Conservation (phyloP, 2,329 filamentous ascomycete genomes). For the Rutstroemia sydowiana region DNA sequence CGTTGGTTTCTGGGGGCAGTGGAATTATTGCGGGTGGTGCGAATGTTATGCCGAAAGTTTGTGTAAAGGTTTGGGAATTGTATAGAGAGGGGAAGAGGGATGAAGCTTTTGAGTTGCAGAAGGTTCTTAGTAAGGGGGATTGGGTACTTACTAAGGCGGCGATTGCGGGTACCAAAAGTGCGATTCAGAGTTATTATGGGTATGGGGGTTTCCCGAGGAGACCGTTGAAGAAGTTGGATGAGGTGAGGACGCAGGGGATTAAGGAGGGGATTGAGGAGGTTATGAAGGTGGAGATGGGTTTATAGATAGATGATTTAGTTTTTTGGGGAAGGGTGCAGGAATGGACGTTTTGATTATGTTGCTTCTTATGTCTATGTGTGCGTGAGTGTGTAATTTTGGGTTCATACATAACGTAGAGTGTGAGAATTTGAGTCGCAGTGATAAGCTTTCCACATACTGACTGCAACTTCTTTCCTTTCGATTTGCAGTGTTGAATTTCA, state of each 20-base stretch:
- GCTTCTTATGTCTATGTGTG: too few species aligned
- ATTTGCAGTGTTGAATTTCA: too few species aligned
- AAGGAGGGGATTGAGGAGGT: slow-evolving; percentile 52
- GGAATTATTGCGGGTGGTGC: slow-evolving; percentile 82
- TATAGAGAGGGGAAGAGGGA: slow-evolving; percentile 65
- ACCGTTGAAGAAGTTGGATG: slow-evolving; percentile 60
- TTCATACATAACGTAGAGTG: too few species aligned
- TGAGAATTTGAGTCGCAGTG: too few species aligned
- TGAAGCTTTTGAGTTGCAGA: slow-evolving; percentile 70
- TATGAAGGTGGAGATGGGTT: slow-evolving; percentile 54
- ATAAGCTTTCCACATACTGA: too few species aligned
- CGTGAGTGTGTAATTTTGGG: too few species aligned
- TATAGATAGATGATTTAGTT: slow-evolving; percentile 22
- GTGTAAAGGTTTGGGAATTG: slow-evolving; percentile 70
- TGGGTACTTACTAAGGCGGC: slow-evolving; percentile 78
- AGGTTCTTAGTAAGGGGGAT: slow-evolving; percentile 69
- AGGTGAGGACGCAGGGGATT: slow-evolving; percentile 46
- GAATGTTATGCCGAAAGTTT: slow-evolving; percentile 78
- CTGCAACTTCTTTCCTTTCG: too few species aligned
- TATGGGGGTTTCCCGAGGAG: slow-evolving; percentile 72
- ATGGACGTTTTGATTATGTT: too few species aligned
- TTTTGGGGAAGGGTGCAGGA: too few species aligned
- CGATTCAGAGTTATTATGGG: slow-evolving; percentile 71
- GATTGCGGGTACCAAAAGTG: slow-evolving; percentile 80
- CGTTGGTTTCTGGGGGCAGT: slow-evolving; percentile 67